Percentiles rank a stretch among this genome's conserved stretches.
Evolutionary conservation across 306 rosid species (phyloP).

Genomic region (Malus fusca): DNA sequence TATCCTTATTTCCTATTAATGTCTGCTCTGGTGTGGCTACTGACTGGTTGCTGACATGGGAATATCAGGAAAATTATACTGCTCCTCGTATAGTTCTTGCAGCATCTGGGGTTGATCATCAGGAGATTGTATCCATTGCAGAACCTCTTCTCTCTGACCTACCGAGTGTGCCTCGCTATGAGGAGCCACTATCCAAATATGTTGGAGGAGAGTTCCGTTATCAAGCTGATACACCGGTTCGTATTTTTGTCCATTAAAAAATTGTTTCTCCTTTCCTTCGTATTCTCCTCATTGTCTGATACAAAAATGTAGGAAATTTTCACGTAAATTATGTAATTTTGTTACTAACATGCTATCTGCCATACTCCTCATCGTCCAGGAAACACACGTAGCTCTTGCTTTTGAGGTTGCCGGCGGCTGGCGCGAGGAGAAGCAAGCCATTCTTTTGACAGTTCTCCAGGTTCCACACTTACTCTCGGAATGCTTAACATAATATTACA

Average conservation of each 20-base stretch:
- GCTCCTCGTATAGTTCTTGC: slow-evolving; percentile 97
- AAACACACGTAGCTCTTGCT: slow-evolving; percentile 87
- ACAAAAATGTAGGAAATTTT: background rate
- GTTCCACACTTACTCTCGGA: slow-evolving; percentile 26
- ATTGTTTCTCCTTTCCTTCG: background rate
- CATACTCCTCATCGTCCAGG: slow-evolving; percentile 34
- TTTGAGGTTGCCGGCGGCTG: slow-evolving; percentile 99
- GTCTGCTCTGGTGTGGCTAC: slow-evolving; percentile 1
- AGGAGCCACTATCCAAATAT: slow-evolving; percentile 69
- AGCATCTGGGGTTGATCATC: slow-evolving; percentile 88
- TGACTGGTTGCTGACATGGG: slow-evolving; percentile 18
- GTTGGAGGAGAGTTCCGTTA: slow-evolving; percentile 93
- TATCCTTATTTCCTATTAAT: background rate
- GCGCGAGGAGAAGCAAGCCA: slow-evolving; percentile 79
- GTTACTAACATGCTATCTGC: slow-evolving; percentile 1
- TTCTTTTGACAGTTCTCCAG: slow-evolving; percentile 88
- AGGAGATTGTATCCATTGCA: slow-evolving; percentile 73
- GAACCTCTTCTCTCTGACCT: slow-evolving; percentile 89
- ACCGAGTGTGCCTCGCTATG: slow-evolving; percentile 36
- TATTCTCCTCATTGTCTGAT: background rate
- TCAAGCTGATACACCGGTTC: slow-evolving; percentile 71
- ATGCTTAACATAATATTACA: slow-evolving; percentile 5
- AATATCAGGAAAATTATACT: slow-evolving; percentile 83
- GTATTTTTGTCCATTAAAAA: slow-evolving; percentile 13
- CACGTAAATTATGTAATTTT: background rate